A percentile compares a stretch with the other conserved stretches of the same genome.
Evolutionary conservation across 768 basidiomycete genomes (phyloP).

Genomic region (Calocera cornea): DNA sequence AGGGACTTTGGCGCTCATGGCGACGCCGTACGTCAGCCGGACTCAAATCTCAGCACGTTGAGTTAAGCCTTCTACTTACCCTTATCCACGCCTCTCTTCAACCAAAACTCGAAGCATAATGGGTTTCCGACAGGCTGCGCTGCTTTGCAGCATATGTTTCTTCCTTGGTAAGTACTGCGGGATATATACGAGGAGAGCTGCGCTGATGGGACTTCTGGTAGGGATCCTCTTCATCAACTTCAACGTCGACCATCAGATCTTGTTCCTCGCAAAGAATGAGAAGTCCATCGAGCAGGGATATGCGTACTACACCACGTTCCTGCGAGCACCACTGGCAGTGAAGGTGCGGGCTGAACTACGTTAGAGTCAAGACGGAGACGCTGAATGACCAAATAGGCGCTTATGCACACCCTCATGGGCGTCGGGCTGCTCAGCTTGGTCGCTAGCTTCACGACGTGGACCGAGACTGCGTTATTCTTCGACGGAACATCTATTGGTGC

Average conservation of each 20-base stretch:
- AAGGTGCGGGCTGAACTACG: conserved; percentile 41
- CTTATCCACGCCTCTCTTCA: too few species aligned
- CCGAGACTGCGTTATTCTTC: conserved; percentile 88
- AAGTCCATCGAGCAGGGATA: conserved; percentile 61
- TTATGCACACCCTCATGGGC: conserved; percentile 74
- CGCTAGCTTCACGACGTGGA: conserved; percentile 73
- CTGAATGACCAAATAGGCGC: conserved; percentile 38
- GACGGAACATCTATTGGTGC: conserved; percentile 78
- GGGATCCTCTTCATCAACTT: conserved; percentile 75
- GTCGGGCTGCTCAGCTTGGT: conserved; percentile 63
- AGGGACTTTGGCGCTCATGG: too few species aligned
- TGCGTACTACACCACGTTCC: conserved; percentile 86
- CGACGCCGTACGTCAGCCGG: too few species aligned
- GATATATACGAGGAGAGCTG: neutral
- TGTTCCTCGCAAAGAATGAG: conserved; percentile 51
- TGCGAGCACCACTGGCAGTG: conserved; percentile 82
- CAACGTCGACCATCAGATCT: conserved; percentile 73
- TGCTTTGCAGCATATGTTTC: conserved; percentile 77
- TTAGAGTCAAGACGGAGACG: too few species aligned
- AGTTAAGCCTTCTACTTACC: too few species aligned
- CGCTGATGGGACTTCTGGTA: conserved; percentile 19
- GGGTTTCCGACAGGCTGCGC: conserved; percentile 84
- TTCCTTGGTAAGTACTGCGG: conserved; percentile 51
- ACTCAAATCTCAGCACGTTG: too few species aligned
- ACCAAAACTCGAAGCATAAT: conserved; percentile 21